Conservation (phyloP, 352 stramenopile species). For the Phytophthora citricola region DNA sequence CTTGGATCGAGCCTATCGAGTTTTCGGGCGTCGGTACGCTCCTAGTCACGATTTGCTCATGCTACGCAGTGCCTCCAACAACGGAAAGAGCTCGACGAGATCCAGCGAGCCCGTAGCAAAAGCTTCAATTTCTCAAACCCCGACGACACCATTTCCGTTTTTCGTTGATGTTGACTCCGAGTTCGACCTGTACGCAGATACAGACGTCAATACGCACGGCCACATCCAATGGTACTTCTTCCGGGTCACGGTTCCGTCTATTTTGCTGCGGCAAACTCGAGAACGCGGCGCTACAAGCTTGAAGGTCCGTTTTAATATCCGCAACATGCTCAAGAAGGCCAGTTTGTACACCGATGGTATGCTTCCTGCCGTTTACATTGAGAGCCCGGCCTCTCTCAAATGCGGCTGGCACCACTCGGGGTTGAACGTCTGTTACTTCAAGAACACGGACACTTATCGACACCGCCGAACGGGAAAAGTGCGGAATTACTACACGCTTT, state of each 20-base stretch:
- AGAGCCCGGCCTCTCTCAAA: constrained; percentile 18
- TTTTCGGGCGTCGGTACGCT: constrained; percentile 62
- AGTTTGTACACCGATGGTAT: constrained; percentile 91
- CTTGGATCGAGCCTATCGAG: constrained; percentile 70
- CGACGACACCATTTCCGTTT: constrained; percentile 50
- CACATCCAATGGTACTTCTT: constrained; percentile 94
- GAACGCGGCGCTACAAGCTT: constrained; percentile 28
- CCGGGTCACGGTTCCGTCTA: constrained; percentile 39
- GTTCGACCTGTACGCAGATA: constrained; percentile 82
- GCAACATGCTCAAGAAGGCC: constrained; percentile 87
- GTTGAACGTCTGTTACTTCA: constrained; percentile 86
- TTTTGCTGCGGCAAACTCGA: constrained; percentile 19
- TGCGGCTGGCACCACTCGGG: constrained; percentile 80
- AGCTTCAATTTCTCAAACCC: constrained; percentile 10
- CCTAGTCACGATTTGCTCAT: constrained; percentile 47
- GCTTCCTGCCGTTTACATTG: constrained; percentile 76
- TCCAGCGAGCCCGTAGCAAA: constrained; percentile 10
- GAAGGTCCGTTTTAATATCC: constrained; percentile 83
- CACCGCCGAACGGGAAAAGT: constrained; percentile 55
- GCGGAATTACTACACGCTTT: constrained; percentile 74
- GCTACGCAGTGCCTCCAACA: constrained; percentile 6
- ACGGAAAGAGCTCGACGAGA: constrained; percentile 1
- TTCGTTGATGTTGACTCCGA: constrained; percentile 67
- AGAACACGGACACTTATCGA: constrained; percentile 75
- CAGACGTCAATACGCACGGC: constrained; percentile 71